phyloP scores from a whole-genome alignment of 805 yeast genomes.

The Kluyveromyces nonfermentans region DNA sequence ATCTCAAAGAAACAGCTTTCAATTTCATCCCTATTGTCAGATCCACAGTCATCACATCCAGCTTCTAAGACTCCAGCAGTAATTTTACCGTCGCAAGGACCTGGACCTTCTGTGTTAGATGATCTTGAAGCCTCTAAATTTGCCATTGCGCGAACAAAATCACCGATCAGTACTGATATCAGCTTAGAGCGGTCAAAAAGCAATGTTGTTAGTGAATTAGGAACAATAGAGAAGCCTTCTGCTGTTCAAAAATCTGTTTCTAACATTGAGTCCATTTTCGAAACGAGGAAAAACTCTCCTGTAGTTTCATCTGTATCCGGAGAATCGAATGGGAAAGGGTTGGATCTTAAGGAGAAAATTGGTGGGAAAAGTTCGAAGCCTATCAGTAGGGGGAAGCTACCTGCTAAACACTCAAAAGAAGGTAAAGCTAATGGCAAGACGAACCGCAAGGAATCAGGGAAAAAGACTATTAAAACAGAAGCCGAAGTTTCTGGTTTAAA shows the following conservation, averaged over 20 bases:
- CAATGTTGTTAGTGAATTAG: background rate
- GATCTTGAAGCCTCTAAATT: slow-evolving; percentile 8
- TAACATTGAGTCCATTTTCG: background rate
- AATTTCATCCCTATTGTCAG: slow-evolving; percentile 12
- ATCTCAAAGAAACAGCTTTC: slow-evolving; percentile 1
- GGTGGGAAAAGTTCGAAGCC: slow-evolving; percentile 1
- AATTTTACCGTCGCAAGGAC: slow-evolving; percentile 17
- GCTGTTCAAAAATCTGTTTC: background rate
- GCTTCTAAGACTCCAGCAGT: slow-evolving; percentile 11
- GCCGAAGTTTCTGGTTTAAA: background rate
- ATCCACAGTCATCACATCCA: slow-evolving; percentile 1
- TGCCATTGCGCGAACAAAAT: slow-evolving; percentile 16
- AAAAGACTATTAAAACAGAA: slow-evolving; percentile 1
- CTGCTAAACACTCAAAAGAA: background rate
- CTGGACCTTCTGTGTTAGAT: slow-evolving; percentile 5
- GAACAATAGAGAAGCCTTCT: background rate
- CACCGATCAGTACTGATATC: slow-evolving; percentile 11
- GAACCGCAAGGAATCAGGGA: slow-evolving; percentile 1
- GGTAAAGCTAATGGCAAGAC: background rate
- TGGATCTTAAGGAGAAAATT: background rate
- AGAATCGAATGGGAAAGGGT: background rate
- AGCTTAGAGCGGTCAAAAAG: slow-evolving; percentile 5
- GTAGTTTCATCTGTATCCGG: background rate
- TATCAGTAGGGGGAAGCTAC: slow-evolving; percentile 1
- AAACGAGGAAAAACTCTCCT: background rate